Evolutionary conservation across 352 stramenopile genomes (phyloP), one percentile per base, ranked within the genome.

Genomic region (Pseudoperonospora humuli): DNA sequence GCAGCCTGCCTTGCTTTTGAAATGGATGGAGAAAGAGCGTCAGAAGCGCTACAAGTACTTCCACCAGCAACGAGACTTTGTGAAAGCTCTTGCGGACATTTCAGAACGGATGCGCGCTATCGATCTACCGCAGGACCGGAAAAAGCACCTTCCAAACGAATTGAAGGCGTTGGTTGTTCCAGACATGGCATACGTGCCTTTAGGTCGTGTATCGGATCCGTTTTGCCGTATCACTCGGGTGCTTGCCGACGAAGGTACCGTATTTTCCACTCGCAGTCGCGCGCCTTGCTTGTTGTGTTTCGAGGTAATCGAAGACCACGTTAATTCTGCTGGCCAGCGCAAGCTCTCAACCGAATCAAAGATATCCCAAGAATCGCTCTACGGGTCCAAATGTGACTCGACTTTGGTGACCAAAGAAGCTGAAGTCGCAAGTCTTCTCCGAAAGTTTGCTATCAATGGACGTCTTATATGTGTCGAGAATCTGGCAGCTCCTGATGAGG

Each of bases 211-310:
- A n/a, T n/a, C n/a, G n/a, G 83, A 92, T 46, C 68, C 73, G 8
- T 82, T 65, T 23, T 77, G 89, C 37, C 76, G 80, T 15, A 70
- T 92, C 7, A 88, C 88, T 38, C 57, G 61, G 3, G 72, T 92
- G 50, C 58, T 68, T 17, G 61, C 81, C 0, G 73, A 89, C 14
- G 80, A 92, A 46, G 85, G 75, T 43, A 89, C 89, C 41, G 76
- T 75, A 6, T 92, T 92, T 29, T 89, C 76, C 0, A 92, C 80
- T 0, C 89, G 89, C 25, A 75, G 89, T 35, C 68, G 80, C n/a
- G 80, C 89, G 26, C 80, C 80, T 8, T 92, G 86, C 37, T 84
- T 92, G 19, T 44, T 92, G 11, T 86, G 77, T 37, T 66, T 92
- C 1, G 80, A 92, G 33, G 80, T 92, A 42, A 42, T 65, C 58